Evolutionary conservation across 768 basidiomycete species (phyloP), one percentile per base, ranked within the genome.

Genomic region (Tulasnella sp.): DNA sequence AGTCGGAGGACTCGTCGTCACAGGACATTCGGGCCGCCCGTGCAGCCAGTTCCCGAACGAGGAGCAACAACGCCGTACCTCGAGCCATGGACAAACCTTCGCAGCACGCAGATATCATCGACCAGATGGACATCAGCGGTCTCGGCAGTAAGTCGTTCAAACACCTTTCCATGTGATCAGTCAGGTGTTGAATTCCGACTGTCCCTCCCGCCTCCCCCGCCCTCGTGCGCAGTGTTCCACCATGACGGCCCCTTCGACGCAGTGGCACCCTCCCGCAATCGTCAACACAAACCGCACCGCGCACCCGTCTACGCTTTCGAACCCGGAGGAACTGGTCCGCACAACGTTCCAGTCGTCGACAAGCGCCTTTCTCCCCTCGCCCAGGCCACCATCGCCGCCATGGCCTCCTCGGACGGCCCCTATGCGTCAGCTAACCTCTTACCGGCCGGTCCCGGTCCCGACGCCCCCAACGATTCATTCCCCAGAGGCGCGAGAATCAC

Each of bases 221-320:
- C 70, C 64, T 69, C 63, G 52, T 77, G 64, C 67, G 37, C 75
- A 94, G 92, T 91, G 87, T 91, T 94, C 81, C 92, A 95, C 77
- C 92, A 95, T 77, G 93, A 94, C 77, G 92, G 92, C 36, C 93
- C 92, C 14, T 95, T 94, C 79, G 92, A 95, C 78, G 93, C 92
- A 35, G 94, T 92, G 78, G 92, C 92, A 2, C 92, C 92, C 0
- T 94, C 92, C 63, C 90, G 93, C 77, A 95, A 95, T 81, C 86
- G 87, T 62, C 36, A 40, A 40, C 87, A 91, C 76, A 88, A 85
- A 75, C 86, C 84, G 77, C 89, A 87, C 40, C 74, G 72, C 78
- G 92, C 93, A 11, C 92, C 92, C 63, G 89, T 95, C 87, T 83
- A 88, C 75, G 90, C 92, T 34, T 95, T 76, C 72, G 71, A 73